phyloP scores from a whole-genome alignment of 768 basidiomycete species.

The Collybia sordida region DNA sequence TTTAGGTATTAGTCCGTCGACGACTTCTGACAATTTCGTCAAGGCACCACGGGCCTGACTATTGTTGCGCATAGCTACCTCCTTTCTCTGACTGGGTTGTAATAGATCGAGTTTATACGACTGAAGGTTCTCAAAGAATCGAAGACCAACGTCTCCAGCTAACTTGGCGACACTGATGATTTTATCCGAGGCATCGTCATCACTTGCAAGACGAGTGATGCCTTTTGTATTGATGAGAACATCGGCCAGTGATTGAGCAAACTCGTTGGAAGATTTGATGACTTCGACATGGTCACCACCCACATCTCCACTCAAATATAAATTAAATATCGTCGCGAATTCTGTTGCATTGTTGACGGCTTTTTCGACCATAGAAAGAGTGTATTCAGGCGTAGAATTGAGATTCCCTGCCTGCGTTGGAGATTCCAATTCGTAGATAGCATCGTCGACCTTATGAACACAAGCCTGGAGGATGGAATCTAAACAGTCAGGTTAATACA shows the following conservation, averaged over 20 bases:
- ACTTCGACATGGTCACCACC: constrained; percentile 98
- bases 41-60: constrained; percentile 82
- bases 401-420: constrained; percentile 92
- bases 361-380: constrained; percentile 97
- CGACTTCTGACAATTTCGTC: constrained; percentile 79
- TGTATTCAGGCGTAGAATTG: constrained; percentile 98
- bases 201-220: constrained; percentile 86
- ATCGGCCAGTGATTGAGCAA: constrained; percentile 91
- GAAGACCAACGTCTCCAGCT: constrained; percentile 85
- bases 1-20: constrained; percentile 87
- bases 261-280: constrained; percentile 95
- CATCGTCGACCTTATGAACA: constrained; percentile 95
- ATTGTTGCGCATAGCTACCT: constrained; percentile 88
- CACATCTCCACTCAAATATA: constrained; percentile 80
- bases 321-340: constrained; percentile 92
- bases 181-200: constrained; percentile 91
- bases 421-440: constrained; percentile 97
- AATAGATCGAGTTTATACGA: constrained; percentile 91
- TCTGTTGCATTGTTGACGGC: constrained; percentile 92
- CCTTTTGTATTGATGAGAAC: constrained; percentile 95
- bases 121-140: constrained; percentile 94
- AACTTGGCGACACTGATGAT: constrained; percentile 81
- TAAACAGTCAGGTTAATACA: constrained; percentile 28
- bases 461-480: constrained; percentile 97
- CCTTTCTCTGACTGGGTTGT: constrained; percentile 72